Conservation (phyloP, 192 early-diverging fungal genomes). For the Rhizoclosmatium globosum region DNA sequence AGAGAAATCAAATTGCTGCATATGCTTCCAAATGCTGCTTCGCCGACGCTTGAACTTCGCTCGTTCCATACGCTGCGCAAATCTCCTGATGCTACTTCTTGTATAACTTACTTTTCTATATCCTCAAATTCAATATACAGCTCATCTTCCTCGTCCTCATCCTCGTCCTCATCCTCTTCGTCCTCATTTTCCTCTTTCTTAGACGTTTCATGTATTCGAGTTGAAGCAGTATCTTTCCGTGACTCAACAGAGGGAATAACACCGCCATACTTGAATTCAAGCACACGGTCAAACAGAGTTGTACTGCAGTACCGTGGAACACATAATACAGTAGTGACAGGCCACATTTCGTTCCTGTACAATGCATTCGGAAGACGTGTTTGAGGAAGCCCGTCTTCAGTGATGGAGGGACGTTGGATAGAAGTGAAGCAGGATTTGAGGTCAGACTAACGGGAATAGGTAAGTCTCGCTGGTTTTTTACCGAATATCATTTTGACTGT, state of each 20-base stretch:
- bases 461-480: not conserved
- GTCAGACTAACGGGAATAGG: not conserved
- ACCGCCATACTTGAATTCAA: not conserved
- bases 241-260: not conserved
- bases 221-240: not conserved
- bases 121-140: slow-evolving; percentile 18
- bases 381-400: not conserved
- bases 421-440: not conserved
- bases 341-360: slow-evolving; percentile 36
- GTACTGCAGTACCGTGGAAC: slow-evolving; percentile 45
- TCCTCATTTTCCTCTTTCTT: not conserved
- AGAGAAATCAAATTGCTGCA: not conserved
- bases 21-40: not conserved
- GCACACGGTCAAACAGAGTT: slow-evolving; percentile 40
- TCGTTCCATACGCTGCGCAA: too few relatives aligned
- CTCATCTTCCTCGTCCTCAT: not conserved
- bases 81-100: too few relatives aligned
- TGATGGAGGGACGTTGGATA: not conserved
- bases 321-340: slow-evolving; percentile 35
- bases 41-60: too few relatives aligned
- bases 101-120: not conserved
- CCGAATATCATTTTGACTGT: not conserved
- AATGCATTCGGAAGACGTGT: slow-evolving; percentile 1
- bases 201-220: not conserved
- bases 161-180: not conserved